Base-by-base conservation (phyloP, 306 rosid genomes). In the Prinsepia uniflora region DNA sequence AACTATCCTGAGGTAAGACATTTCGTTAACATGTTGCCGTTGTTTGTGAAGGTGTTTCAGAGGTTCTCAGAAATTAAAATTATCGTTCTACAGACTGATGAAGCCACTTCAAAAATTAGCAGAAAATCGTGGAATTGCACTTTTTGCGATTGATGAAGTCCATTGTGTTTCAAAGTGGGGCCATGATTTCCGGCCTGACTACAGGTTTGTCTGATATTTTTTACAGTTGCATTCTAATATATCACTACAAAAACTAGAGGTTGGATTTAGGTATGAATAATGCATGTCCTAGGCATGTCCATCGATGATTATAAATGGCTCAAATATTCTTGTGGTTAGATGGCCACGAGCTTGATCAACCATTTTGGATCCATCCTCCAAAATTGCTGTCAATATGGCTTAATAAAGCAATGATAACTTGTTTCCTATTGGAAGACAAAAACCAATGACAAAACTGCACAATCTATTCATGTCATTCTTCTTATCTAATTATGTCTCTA, bases 121-220 rank as follows among this genome's bases (percentile, higher is more conserved):
- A 50, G 88, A 88, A 80, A 79, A 73, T 48, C 87, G 76, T 49
- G 97, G 98, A 22, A 93, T 93, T 77, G 94, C 97, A 68, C 81
- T 93, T 73, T 93, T 93, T 6, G 98, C 97, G 14, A 88, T 93
- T 63, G 98, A 93, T 79, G 98, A 93, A 82, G 98, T 84, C 54
- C 98, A 90, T 45, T 93, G 98, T 81, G 94, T 93, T 80, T 93
- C 98, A 11, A 90, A 93, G 76, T 90, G 98, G 98, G 98, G 97
- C 59, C 98, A 93, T 81, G 93, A 87, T 85, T 93, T 93, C 67
- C 91, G 96, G 79, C 98, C 92, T 54, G 96, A 86, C 76, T 93
- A 93, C 90, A 82, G 96, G 98, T 93, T 60, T 42, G 81, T 76
- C 53, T 52, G 48, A 42, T 81, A 6, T 39, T 68, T 62, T 62